These are phyloP conservation scores for Tetrahymena elliotti DNA, from an alignment of 73 alveolate species.

Conservation along the genomic window DNA sequence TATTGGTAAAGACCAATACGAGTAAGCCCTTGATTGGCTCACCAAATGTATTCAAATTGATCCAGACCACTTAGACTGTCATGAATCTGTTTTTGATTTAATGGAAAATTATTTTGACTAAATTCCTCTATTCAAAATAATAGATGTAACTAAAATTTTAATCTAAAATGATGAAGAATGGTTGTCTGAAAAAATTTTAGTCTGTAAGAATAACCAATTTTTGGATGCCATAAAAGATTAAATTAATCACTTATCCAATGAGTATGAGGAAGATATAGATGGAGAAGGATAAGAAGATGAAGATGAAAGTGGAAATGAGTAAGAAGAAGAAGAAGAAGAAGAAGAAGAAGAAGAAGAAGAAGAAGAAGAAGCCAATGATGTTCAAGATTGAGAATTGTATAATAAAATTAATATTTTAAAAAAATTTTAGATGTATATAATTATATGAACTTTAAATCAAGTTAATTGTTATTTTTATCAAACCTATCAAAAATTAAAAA, in stretches of 20 bases:
- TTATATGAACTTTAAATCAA: not conserved
- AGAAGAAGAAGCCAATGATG: not conserved
- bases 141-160: not conserved
- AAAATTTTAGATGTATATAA: not conserved
- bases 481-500: no score
- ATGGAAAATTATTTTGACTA: not conserved
- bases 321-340: not conserved
- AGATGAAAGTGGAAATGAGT: not conserved
- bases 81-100: not conserved
- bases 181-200: not conserved
- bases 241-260: not conserved
- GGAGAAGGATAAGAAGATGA: not conserved
- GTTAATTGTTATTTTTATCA: no score
- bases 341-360: not conserved
- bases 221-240: not conserved
- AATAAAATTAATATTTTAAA: no score
- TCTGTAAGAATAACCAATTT: not conserved
- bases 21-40: not conserved
- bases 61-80: not conserved
- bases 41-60: not conserved
- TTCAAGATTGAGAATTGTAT: not conserved
- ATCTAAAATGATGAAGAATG: not conserved
- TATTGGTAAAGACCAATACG: not conserved
- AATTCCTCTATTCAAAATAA: not conserved
- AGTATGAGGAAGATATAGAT: not conserved